Conservation (phyloP, 1,284 basidiomycete species). For the Hymenochaete sp. region DNA sequence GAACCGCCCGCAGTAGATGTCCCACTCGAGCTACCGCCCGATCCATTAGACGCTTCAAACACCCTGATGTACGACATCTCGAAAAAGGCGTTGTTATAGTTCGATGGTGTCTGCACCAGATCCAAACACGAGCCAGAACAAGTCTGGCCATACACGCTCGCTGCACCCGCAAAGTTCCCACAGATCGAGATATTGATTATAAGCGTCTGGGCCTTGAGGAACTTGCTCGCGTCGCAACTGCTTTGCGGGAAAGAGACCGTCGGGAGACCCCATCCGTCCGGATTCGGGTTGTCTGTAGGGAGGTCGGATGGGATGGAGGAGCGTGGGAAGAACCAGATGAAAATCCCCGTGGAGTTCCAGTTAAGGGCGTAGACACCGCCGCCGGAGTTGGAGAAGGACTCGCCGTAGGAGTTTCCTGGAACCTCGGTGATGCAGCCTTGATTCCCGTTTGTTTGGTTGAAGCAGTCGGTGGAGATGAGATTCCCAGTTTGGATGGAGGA, state of each 20-base stretch:
- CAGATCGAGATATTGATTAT: constrained; percentile 21
- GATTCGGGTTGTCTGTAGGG: constrained; percentile 13
- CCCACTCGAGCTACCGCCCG: no score
- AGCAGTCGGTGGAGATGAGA: constrained; percentile 23
- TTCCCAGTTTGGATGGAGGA: constrained; percentile 14
- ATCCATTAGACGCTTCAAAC: constrained; percentile 15
- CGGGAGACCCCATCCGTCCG: constrained; percentile 15
- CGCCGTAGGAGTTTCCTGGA: constrained; percentile 29
- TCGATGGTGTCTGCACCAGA: constrained; percentile 15
- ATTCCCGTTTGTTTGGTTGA: constrained; percentile 28
- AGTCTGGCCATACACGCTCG: constrained; percentile 17
- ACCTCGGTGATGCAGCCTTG: constrained; percentile 38
- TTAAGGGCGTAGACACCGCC: constrained; percentile 38
- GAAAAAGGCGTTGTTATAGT: constrained; percentile 17
- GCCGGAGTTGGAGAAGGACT: constrained; percentile 30
- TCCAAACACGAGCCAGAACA: constrained; percentile 15
- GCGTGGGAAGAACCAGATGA: constrained; percentile 36
- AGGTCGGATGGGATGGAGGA: constrained; percentile 12
- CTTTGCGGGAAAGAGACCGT: constrained; percentile 14
- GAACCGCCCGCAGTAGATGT: no score
- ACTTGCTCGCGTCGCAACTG: constrained; percentile 13
- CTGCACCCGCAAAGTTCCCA: constrained; percentile 19
- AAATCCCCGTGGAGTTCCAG: constrained; percentile 35
- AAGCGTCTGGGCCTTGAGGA: constrained; percentile 17
- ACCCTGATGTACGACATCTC: constrained; percentile 17